Conservation (phyloP, 495 filamentous ascomycete species). For the Beverwykella pulmonaria region DNA sequence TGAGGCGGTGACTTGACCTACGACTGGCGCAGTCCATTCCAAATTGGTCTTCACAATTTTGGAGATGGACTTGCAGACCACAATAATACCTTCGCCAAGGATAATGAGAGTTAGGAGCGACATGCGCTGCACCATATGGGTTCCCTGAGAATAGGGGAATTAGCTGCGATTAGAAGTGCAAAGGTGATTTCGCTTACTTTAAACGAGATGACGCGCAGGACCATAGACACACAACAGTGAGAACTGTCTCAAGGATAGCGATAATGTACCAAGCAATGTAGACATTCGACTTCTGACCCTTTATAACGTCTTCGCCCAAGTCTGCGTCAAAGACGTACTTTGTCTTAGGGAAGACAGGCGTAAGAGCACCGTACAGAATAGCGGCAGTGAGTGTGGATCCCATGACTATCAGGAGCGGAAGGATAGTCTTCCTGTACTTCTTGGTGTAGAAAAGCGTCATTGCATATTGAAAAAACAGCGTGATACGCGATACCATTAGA, state of each 20-base stretch:
- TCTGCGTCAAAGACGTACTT: neutral
- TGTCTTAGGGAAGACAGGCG: constrained; percentile 23
- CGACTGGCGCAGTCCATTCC: constrained; percentile 53
- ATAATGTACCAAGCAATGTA: constrained; percentile 65
- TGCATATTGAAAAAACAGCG: constrained; percentile 30
- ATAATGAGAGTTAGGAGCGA: constrained; percentile 70
- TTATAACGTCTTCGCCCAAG: neutral
- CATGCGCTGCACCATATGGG: constrained; percentile 67
- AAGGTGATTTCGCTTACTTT: constrained; percentile 39
- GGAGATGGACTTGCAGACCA: constrained; percentile 56
- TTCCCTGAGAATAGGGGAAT: constrained; percentile 44
- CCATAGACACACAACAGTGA: constrained; percentile 58
- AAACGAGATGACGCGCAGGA: constrained; percentile 61
- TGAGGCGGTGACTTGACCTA: constrained; percentile 47
- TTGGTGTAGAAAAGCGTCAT: constrained; percentile 29
- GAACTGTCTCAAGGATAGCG: constrained; percentile 57
- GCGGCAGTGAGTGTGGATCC: constrained; percentile 28
- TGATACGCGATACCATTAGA: constrained; percentile 35
- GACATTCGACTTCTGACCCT: constrained; percentile 48
- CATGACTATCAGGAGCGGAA: constrained; percentile 31
- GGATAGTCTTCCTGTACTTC: constrained; percentile 29
- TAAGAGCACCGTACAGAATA: constrained; percentile 32
- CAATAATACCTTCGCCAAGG: constrained; percentile 66
- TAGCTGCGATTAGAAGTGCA: too few species aligned
- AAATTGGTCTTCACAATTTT: constrained; percentile 59